Evolutionary conservation across 164 flowering plant genomes (phyloP), one percentile per base, ranked within the genome.

Genomic region (Vitis labrusca): DNA sequence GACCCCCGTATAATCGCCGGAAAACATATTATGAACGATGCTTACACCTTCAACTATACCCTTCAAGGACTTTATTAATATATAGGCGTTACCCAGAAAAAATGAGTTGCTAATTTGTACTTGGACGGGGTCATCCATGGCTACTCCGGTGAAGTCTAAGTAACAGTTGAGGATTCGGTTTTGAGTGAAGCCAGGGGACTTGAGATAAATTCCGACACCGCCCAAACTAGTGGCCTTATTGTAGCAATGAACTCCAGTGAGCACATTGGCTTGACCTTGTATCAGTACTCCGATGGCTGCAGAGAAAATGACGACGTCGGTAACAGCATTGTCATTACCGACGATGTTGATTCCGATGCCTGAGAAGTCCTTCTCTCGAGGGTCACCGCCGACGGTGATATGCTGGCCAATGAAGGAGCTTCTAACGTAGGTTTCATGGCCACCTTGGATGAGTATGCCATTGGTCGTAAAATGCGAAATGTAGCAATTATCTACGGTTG

Each of bases 21-120:
- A 53, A 66, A 75, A 75, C 78, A 75, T 75, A 29, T 75, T 75
- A 17, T 71, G 64, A 14, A 75, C 74, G 2, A 75, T 63, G n/a
- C 50, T 75, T 6, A 75, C 57, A 0, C 74, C 71, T 3, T 29
- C 1, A 0, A 58, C 5, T 0, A 49, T 13, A 3, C 78, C 78
- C 30, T 66, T 66, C 10, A 75, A 9, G 0, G 74, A 66, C 30
- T 57, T 66, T 8, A 75, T 27, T 32, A 50, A 8, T 29, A 75
- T 55, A 19, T 59, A 66, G 5, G 71, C 78, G 47, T 67, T 64
- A 7, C 78, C 78, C 0, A 75, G 53, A 61, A 75, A 75, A 50
- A 75, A 75, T 0, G 63, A 70, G n/a, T 58, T 48, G 2, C 74
- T n/a, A 0, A 75, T 61, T n/a, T 71, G 74, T 15, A 75, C 64